Conservation (phyloP, 257 asterid genomes). For the Solanum medicagineum region DNA sequence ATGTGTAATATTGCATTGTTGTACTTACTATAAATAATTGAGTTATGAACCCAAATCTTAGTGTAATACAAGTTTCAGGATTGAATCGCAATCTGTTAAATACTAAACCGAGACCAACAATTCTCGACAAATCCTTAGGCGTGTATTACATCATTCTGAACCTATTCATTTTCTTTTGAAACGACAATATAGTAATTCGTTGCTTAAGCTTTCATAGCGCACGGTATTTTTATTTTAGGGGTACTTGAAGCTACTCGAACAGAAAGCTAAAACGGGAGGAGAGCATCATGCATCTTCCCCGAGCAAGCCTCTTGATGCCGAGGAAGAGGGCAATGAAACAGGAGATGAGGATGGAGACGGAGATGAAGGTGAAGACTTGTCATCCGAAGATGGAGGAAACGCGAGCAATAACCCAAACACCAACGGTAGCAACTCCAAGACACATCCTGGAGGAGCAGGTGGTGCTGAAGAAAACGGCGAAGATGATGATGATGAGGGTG, state of each 20-base stretch:
- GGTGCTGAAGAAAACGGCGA: conserved; percentile 4
- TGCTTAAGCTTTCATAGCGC: background rate
- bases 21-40: too few species aligned
- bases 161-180: background rate
- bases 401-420: conserved; percentile 9
- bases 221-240: conserved; percentile 5
- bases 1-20: too few species aligned
- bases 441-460: conserved; percentile 11
- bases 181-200: background rate
- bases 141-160: background rate
- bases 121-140: background rate
- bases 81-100: background rate
- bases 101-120: too few species aligned
- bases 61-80: background rate
- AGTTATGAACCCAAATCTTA: background rate
- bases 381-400: conserved; percentile 16
- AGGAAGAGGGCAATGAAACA: conserved; percentile 5
- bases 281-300: conserved; percentile 8
- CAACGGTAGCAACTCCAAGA: conserved; percentile 20
- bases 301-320: conserved; percentile 23
- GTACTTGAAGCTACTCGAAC: conserved; percentile 20
- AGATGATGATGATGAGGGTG: conserved; percentile 15
- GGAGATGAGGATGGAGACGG: conserved; percentile 9
- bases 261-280: conserved; percentile 14
- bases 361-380: conserved; percentile 19